phyloP scores from a whole-genome alignment of 148 eudicot species.

The Persicaria maculosa region DNA sequence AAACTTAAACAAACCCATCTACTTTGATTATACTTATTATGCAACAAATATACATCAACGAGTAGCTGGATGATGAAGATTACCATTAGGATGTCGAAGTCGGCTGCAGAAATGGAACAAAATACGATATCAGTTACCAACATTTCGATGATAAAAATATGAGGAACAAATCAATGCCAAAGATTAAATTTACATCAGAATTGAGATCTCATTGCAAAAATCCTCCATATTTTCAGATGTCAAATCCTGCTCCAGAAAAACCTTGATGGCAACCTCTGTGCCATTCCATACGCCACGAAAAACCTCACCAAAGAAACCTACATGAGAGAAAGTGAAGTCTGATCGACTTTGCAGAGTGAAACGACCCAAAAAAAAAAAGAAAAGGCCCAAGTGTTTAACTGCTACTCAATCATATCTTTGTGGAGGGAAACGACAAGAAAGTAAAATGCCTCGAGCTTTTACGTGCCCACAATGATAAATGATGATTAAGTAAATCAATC shows the following conservation, averaged over 20 bases:
- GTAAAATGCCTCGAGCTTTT: background rate
- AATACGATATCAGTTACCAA: background rate
- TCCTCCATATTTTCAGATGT: constrained; percentile 97
- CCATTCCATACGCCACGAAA: constrained; percentile 98
- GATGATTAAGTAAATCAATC: background rate
- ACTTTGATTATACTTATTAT: background rate
- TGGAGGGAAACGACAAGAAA: too few species aligned
- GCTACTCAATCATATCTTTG: background rate
- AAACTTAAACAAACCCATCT: too few species aligned
- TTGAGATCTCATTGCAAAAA: constrained; percentile 94
- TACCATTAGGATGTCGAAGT: constrained; percentile 99
- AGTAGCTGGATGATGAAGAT: constrained; percentile 7
- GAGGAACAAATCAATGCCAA: background rate
- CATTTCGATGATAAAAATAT: background rate
- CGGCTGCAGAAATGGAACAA: constrained; percentile 50
- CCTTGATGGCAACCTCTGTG: constrained; percentile 94
- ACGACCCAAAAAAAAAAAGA: background rate
- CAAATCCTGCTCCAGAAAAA: constrained; percentile 94
- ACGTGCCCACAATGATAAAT: background rate
- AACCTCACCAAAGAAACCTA: constrained; percentile 97
- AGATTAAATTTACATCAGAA: constrained; percentile 18
- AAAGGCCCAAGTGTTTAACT: background rate
- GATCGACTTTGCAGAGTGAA: background rate
- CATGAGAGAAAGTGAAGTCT: constrained; percentile 9
- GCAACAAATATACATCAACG: background rate